These are phyloP conservation scores for Diaporthe sp. DNA, from an alignment of 2,329 filamentous ascomycete species.

Conservation along the genomic window DNA sequence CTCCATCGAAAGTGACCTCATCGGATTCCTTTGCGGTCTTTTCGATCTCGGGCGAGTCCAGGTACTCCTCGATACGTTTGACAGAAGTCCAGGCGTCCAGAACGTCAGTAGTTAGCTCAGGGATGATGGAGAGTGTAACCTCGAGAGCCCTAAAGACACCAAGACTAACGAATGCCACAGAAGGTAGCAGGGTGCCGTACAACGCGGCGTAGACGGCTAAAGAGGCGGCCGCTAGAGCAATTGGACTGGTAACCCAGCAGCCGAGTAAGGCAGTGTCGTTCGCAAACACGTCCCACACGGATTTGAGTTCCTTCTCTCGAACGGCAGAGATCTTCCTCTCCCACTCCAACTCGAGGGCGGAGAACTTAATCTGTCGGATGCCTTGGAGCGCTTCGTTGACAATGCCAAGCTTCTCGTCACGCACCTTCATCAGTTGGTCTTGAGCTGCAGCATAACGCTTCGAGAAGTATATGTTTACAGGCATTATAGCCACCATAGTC, in stretches of 20 bases:
- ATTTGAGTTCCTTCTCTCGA: conserved; percentile 75
- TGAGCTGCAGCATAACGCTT: conserved; percentile 76
- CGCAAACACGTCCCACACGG: conserved; percentile 76
- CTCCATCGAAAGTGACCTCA: conserved; percentile 75
- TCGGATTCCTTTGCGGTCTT: conserved; percentile 68
- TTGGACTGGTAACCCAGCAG: conserved; percentile 81
- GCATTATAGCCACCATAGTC: conserved; percentile 74
- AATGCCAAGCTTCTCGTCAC: conserved; percentile 82
- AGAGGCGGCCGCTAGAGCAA: conserved; percentile 80
- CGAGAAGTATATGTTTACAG: conserved; percentile 77
- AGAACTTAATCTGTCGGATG: conserved; percentile 89
- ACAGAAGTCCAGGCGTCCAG: conserved; percentile 82
- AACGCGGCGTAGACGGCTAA: conserved; percentile 77
- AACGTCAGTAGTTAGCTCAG: conserved; percentile 78
- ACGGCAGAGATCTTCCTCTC: conserved; percentile 76
- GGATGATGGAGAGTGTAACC: conserved; percentile 77
- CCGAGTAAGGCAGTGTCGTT: conserved; percentile 74
- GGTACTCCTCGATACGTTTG: conserved; percentile 79
- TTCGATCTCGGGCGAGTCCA: conserved; percentile 75
- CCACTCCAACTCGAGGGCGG: conserved; percentile 82
- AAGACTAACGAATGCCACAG: conserved; percentile 84
- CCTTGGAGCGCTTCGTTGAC: conserved; percentile 84
- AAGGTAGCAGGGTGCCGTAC: conserved; percentile 75
- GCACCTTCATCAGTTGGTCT: conserved; percentile 79
- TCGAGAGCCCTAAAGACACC: conserved; percentile 83